A percentile compares a stretch with the other conserved stretches of the same genome.
Conservation (phyloP, 176 grass and related monocot genomes). For the Hsuehochloa calcarea region DNA sequence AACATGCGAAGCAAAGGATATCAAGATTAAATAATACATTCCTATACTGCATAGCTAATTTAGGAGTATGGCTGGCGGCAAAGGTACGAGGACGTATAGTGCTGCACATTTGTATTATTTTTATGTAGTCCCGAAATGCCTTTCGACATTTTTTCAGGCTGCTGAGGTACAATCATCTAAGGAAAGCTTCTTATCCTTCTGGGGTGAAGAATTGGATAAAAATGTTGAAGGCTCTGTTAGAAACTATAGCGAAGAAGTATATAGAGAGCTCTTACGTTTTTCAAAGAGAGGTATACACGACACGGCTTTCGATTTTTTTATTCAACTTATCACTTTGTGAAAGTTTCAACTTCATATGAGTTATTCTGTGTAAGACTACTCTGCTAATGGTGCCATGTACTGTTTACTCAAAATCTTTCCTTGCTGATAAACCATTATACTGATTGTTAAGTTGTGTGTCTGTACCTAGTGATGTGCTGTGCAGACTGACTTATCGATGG, state of each 20-base stretch:
- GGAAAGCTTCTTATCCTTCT: slow-evolving; percentile 52
- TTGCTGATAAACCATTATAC: background rate
- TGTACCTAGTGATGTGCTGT: too few relatives aligned
- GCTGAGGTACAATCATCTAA: slow-evolving; percentile 53
- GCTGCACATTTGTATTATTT: slow-evolving; percentile 16
- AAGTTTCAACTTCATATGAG: slow-evolving; percentile 1
- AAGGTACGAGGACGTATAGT: slow-evolving; percentile 41
- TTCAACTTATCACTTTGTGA: background rate
- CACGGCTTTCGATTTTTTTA: background rate
- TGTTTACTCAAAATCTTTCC: background rate
- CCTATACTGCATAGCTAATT: slow-evolving; percentile 51
- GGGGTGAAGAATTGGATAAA: slow-evolving; percentile 51
- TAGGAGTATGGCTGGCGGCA: slow-evolving; percentile 64
- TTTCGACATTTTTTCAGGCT: slow-evolving; percentile 52
- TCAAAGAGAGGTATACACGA: slow-evolving; percentile 29
- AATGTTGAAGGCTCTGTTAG: slow-evolving; percentile 42
- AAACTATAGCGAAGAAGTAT: slow-evolving; percentile 53
- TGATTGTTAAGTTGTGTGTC: too few relatives aligned
- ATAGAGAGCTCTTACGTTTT: slow-evolving; percentile 39
- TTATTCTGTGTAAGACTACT: background rate
- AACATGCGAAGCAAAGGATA: slow-evolving; percentile 42
- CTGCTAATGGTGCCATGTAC: background rate
- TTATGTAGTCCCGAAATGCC: slow-evolving; percentile 13
- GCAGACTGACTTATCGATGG: too few relatives aligned
- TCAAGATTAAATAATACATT: slow-evolving; percentile 39